These are phyloP conservation scores for Anisogramma anomala DNA, from an alignment of 2,329 filamentous ascomycete species.

Conservation along the genomic window DNA sequence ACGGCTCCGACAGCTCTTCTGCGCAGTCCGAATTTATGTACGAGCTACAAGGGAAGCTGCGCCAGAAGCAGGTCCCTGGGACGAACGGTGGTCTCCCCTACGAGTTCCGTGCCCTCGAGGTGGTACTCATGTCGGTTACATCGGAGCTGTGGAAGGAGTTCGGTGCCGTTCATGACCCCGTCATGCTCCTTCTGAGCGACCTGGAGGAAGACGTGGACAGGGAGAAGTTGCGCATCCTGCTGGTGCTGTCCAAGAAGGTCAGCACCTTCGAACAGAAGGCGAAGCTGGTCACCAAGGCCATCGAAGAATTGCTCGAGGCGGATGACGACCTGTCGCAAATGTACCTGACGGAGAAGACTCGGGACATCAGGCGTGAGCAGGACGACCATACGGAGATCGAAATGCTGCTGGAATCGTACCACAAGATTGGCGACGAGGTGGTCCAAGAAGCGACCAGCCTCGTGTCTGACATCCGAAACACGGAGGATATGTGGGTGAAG, in stretches of 20 bases:
- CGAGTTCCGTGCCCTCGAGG: conserved; percentile 91
- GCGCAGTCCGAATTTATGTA: conserved; percentile 97
- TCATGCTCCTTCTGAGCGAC: conserved; percentile 77
- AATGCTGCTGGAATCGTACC: conserved; percentile 92
- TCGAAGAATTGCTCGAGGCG: conserved; percentile 88
- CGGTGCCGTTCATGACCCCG: conserved; percentile 82
- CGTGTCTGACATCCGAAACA: conserved; percentile 91
- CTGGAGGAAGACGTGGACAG: conserved; percentile 94
- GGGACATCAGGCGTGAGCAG: conserved; percentile 59
- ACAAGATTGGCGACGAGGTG: conserved; percentile 96
- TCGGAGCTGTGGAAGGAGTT: conserved; percentile 88
- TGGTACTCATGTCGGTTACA: conserved; percentile 87
- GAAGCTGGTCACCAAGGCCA: conserved; percentile 82
- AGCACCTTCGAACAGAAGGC: conserved; percentile 97
- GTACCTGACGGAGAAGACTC: conserved; percentile 85
- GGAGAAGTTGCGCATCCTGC: conserved; percentile 78
- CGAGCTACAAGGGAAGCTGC: conserved; percentile 83
- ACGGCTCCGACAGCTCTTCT: conserved; percentile 87
- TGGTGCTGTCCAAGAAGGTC: conserved; percentile 90
- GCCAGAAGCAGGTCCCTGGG: conserved; percentile 58
- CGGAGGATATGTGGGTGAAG: conserved; percentile 78
- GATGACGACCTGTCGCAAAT: conserved; percentile 91
- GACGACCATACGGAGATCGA: conserved; percentile 95
- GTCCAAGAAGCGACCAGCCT: conserved; percentile 89
- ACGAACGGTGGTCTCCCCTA: conserved; percentile 64